Evolutionary conservation across 2,329 filamentous ascomycete species (phyloP).

Genomic region (Arthrobotrys musiformis): DNA sequence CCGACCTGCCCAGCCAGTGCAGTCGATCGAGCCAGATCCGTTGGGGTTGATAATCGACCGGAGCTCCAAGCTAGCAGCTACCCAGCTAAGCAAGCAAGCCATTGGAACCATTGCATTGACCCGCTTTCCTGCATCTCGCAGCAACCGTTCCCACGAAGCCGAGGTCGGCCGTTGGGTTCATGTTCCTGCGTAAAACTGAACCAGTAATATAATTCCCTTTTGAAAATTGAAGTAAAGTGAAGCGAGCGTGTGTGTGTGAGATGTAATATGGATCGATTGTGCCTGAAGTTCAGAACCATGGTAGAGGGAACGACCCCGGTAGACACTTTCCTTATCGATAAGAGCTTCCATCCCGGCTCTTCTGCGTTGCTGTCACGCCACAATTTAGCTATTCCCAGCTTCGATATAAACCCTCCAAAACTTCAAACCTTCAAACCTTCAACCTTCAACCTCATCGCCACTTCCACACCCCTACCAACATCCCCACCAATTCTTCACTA

Average conservation of each 20-base stretch:
- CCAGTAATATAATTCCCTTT: too few species aligned
- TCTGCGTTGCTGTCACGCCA: slow-evolving; percentile 20
- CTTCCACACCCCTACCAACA: not conserved
- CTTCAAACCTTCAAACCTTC: too few species aligned
- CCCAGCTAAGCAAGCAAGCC: not conserved
- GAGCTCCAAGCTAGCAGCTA: not conserved
- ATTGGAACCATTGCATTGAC: slow-evolving; percentile 25
- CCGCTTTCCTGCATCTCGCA: slow-evolving; percentile 5
- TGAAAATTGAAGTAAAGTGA: too few species aligned
- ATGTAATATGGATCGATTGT: slow-evolving; percentile 9
- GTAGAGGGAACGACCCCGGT: not conserved
- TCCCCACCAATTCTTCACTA: not conserved
- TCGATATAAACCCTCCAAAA: not conserved
- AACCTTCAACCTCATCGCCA: not conserved
- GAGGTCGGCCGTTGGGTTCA: not conserved
- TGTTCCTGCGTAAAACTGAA: not conserved
- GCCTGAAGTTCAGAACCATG: slow-evolving; percentile 18
- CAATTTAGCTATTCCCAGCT: not conserved
- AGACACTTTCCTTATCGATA: slow-evolving; percentile 35
- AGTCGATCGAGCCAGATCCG: too few species aligned
- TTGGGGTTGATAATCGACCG: not conserved
- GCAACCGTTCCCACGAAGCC: slow-evolving; percentile 12
- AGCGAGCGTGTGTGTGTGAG: not conserved
- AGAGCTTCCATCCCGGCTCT: slow-evolving; percentile 16
- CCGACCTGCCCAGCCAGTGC: too few species aligned